These are phyloP conservation scores for Xylaria sp. DNA, from an alignment of 2,329 filamentous ascomycete genomes.

Conservation along the genomic window DNA sequence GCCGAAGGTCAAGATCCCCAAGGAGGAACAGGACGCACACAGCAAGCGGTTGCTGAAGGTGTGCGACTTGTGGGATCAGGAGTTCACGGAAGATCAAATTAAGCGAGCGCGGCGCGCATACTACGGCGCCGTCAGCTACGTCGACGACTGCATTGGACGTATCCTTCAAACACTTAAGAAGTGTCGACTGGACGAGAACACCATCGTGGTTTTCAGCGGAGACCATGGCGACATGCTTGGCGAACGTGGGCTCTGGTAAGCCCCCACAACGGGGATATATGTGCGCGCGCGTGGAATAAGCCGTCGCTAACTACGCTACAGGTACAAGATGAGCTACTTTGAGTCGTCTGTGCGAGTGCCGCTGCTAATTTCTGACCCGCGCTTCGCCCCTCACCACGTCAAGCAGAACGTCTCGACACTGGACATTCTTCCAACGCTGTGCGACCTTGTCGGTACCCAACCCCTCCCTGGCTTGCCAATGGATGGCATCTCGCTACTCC, in stretches of 20 bases:
- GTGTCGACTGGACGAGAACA: constrained; percentile 80
- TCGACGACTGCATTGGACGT: constrained; percentile 88
- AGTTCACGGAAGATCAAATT: constrained; percentile 84
- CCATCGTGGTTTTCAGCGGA: constrained; percentile 88
- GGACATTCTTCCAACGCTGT: constrained; percentile 86
- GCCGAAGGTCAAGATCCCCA: constrained; percentile 75
- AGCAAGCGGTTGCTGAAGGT: constrained; percentile 85
- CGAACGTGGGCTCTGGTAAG: constrained; percentile 81
- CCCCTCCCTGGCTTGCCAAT: constrained; percentile 74
- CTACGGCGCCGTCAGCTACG: constrained; percentile 91
- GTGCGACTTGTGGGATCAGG: constrained; percentile 81
- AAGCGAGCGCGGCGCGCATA: constrained; percentile 85
- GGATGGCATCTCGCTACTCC: constrained; percentile 80
- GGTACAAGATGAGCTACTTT: constrained; percentile 96
- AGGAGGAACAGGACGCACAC: constrained; percentile 83
- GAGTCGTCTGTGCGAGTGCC: constrained; percentile 90
- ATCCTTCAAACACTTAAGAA: constrained; percentile 77
- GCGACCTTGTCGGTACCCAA: constrained; percentile 76
- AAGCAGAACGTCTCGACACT: constrained; percentile 86
- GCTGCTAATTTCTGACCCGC: constrained; percentile 80
- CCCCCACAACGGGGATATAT: background rate
- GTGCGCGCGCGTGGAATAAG: background rate
- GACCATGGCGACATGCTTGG: constrained; percentile 97
- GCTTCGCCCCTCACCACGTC: constrained; percentile 75
- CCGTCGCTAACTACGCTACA: constrained; percentile 20